phyloP scores from a whole-genome alignment of 208 protist species.

The Acanthamoeba sp. region DNA sequence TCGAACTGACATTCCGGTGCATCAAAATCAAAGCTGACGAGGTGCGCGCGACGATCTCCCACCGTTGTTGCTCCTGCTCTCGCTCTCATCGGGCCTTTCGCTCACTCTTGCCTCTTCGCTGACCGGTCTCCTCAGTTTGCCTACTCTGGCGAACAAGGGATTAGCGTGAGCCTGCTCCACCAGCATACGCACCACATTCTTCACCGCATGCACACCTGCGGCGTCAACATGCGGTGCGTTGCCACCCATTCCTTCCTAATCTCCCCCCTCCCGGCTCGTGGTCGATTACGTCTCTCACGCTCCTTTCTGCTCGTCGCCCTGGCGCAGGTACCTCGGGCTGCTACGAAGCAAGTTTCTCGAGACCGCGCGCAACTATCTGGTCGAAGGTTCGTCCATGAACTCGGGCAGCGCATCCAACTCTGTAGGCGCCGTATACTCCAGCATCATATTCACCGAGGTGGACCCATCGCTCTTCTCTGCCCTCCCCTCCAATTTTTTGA shows the following conservation, averaged over 20 bases:
- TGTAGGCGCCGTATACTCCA: neutral
- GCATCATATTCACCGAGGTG: constrained; percentile 10
- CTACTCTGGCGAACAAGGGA: neutral
- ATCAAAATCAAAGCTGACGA: neutral
- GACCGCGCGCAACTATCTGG: constrained; percentile 12
- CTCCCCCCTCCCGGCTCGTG: no score
- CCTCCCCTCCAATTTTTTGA: no score
- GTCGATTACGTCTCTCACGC: no score
- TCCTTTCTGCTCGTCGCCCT: neutral
- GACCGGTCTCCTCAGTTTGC: no score
- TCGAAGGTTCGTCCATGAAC: neutral
- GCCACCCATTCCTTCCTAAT: neutral
- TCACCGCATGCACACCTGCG: constrained; percentile 66
- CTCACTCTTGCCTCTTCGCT: no score
- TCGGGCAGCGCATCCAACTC: neutral
- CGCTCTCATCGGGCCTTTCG: no score
- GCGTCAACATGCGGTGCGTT: constrained; percentile 69
- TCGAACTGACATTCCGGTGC: constrained; percentile 16
- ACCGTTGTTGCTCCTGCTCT: no score
- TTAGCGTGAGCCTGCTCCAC: no score
- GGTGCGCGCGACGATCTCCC: neutral
- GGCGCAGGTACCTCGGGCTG: neutral
- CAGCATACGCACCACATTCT: constrained; percentile 14
- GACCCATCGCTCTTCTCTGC: no score
- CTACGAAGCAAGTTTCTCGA: constrained; percentile 1